Evolutionary conservation across 495 filamentous ascomycete genomes (phyloP), one percentile per base, ranked within the genome.

Genomic region (Hypoxylon fuscum): DNA sequence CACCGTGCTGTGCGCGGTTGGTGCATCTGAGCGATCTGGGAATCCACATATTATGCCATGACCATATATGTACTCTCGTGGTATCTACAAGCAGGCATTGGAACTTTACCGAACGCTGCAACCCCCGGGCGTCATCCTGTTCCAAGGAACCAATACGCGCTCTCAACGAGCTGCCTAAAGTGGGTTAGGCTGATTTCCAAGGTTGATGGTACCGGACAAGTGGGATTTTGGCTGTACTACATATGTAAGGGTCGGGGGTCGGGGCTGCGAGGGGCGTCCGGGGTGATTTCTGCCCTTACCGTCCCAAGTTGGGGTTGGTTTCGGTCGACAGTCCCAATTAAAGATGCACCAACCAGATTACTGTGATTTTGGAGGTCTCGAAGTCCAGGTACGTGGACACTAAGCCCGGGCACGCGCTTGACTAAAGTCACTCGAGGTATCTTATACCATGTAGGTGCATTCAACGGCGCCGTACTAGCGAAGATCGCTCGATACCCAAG

Each of bases 381-480:
- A 59, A 29, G 35, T 52, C 34, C 17, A 52, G 45, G 52, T 56
- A 63, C 47, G 14, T 52, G 45, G 32, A 14, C 20, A 41, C 31
- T 40, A 40, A 52, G 32, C 20, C 40, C 32, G 40, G 40, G 22
- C 32, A 15, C 51, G 35, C 20, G 46, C 14, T 46, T 52, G 31
- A 37, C 20, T 12, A 25, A 52, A 52, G 49, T 50, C 50, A 37
- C 49, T 46, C 29, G 35, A 55, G 27, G 46, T 62, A 65, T 18
- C 42, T 48, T 20, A 34, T 49, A 64, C 55, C n/a, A n/a, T n/a
- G n/a, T n/a, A n/a, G n/a, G 54, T 59, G 61, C 40, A 40, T 48
- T 25, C 29, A 35, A 32, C 52, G 29, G 50, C 43, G 12, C 46
- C 44, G 45, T 53, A 60, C 49, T 17, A 46, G 41, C 23, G 38